These are phyloP conservation scores for Ceratobasidium theobromae DNA, from an alignment of 1,284 basidiomycete genomes.

Conservation along the genomic window DNA sequence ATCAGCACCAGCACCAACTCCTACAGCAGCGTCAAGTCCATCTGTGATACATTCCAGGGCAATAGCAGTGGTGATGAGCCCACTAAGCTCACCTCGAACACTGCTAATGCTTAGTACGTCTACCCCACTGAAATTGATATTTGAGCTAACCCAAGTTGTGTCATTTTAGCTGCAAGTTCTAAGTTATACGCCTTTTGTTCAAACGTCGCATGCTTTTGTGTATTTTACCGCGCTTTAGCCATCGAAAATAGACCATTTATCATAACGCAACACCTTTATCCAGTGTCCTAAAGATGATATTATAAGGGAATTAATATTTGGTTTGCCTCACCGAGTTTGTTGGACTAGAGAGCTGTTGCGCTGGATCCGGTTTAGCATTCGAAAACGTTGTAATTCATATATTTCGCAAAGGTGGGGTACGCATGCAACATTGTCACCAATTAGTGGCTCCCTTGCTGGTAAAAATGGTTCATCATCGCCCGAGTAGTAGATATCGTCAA, in stretches of 20 bases:
- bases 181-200: background rate
- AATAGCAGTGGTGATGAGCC: slow-evolving; percentile 23
- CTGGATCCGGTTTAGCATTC: too few relatives aligned
- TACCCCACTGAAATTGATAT: too few relatives aligned
- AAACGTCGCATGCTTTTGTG: too few relatives aligned
- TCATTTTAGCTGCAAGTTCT: background rate
- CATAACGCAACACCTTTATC: too few relatives aligned
- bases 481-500: slow-evolving; percentile 74
- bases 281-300: too few relatives aligned
- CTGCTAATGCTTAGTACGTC: slow-evolving; percentile 16
- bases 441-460: slow-evolving; percentile 53
- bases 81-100: slow-evolving; percentile 28
- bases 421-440: background rate
- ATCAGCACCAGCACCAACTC: slow-evolving; percentile 18
- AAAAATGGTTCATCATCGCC: slow-evolving; percentile 75
- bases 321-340: too few relatives aligned
- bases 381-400: too few relatives aligned
- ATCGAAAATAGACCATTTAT: too few relatives aligned
- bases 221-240: too few relatives aligned
- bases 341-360: too few relatives aligned
- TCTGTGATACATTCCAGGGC: slow-evolving; percentile 30
- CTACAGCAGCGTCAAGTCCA: slow-evolving; percentile 5
- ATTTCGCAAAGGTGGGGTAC: background rate
- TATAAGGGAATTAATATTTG: too few relatives aligned
- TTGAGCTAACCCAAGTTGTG: too few relatives aligned